Percentiles rank a stretch among this genome's conserved stretches.
These are phyloP conservation scores for Apiospora sp. DNA, from an alignment of 2,329 filamentous ascomycete genomes.

Conservation along the genomic window DNA sequence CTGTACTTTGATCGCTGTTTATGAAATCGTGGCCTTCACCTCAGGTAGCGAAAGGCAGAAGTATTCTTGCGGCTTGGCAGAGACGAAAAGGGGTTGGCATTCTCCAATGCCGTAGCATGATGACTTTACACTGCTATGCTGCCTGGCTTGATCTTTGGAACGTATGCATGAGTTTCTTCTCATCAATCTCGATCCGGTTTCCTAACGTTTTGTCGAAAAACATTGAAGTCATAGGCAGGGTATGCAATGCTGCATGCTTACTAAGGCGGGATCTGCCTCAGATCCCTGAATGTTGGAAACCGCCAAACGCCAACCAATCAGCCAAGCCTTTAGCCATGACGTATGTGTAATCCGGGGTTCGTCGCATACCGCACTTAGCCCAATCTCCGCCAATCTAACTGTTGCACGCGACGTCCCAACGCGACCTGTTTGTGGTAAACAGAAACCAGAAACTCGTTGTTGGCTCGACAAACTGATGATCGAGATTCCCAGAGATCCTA, in stretches of 20 bases:
- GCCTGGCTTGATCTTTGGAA: neutral
- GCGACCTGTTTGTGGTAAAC: constrained; percentile 4
- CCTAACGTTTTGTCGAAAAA: neutral
- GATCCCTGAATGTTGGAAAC: neutral
- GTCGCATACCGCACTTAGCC: neutral
- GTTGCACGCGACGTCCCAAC: neutral
- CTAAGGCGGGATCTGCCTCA: neutral
- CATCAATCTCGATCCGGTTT: neutral
- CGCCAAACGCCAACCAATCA: neutral
- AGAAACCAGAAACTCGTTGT: neutral
- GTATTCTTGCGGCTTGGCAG: neutral
- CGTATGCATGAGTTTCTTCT: no score
- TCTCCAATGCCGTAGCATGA: no score
- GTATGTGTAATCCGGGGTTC: constrained; percentile 15
- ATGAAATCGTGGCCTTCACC: neutral
- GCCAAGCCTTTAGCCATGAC: neutral
- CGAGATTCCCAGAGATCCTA: constrained; percentile 13
- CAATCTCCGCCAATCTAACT: neutral
- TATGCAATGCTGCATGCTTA: neutral
- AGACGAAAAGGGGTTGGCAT: neutral
- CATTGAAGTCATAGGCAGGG: neutral
- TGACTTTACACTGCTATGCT: no score
- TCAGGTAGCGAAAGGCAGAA: neutral
- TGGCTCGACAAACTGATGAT: neutral
- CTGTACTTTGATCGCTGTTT: neutral